These are phyloP conservation scores for Diphasiastrum complanatum DNA, from an alignment of 83 land plant genomes.

Conservation along the genomic window DNA sequence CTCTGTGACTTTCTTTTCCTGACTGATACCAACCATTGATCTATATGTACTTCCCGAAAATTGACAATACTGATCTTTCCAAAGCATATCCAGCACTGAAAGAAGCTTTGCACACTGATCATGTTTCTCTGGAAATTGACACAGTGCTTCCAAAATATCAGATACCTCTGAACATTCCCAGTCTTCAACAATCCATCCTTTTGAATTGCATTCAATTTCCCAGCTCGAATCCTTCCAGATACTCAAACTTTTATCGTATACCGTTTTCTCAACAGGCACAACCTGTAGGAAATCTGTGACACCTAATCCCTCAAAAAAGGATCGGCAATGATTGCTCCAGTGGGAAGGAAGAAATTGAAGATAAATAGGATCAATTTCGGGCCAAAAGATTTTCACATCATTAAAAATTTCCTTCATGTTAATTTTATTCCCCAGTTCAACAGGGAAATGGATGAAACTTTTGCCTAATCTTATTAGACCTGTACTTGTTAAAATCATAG, in stretches of 20 bases:
- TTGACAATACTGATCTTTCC: slow-evolving; percentile 47
- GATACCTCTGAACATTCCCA: slow-evolving; percentile 73
- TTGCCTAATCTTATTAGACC: slow-evolving; percentile 44
- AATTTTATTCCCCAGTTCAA: slow-evolving; percentile 48
- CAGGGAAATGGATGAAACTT: slow-evolving; percentile 60
- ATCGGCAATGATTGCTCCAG: too few species aligned
- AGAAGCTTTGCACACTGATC: slow-evolving; percentile 4
- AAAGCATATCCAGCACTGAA: slow-evolving; percentile 9
- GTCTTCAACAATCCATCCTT: slow-evolving; percentile 35
- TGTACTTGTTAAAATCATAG: slow-evolving; percentile 56
- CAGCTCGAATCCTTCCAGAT: slow-evolving; percentile 18
- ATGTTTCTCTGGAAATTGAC: slow-evolving; percentile 18
- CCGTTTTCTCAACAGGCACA: slow-evolving; percentile 34
- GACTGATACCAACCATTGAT: slow-evolving; percentile 1
- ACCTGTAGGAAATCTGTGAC: slow-evolving; percentile 76
- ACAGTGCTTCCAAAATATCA: slow-evolving; percentile 35
- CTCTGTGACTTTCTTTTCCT: slow-evolving; percentile 22
- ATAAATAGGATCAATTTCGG: slow-evolving; percentile 54
- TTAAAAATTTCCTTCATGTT: slow-evolving; percentile 40
- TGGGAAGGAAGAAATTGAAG: slow-evolving; percentile 38
- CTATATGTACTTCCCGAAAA: slow-evolving; percentile 28
- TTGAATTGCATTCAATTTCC: slow-evolving; percentile 17
- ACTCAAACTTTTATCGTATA: slow-evolving; percentile 24
- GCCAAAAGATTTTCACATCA: slow-evolving; percentile 44
- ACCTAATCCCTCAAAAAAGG: slow-evolving; percentile 56